phyloP scores from a whole-genome alignment of 768 basidiomycete genomes.

The Amanita exitialis region DNA sequence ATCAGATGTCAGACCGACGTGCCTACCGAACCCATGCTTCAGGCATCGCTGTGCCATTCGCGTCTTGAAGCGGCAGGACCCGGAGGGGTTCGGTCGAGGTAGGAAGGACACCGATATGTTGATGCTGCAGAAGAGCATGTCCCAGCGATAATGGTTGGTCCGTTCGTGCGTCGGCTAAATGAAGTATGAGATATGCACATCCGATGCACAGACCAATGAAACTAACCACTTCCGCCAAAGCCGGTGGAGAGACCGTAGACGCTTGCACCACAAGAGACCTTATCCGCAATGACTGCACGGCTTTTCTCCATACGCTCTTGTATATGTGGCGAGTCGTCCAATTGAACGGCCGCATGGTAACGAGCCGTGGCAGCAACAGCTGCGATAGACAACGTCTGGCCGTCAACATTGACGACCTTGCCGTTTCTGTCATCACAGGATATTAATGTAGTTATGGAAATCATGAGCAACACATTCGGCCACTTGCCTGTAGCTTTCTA shows the following conservation, averaged over 20 bases:
- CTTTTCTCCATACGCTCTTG: slow-evolving; percentile 49
- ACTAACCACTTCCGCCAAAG: slow-evolving; percentile 62
- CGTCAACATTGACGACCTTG: slow-evolving; percentile 48
- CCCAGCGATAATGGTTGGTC: slow-evolving; percentile 53
- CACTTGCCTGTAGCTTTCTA: slow-evolving; percentile 45
- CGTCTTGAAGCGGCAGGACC: slow-evolving; percentile 59
- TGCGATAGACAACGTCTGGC: slow-evolving; percentile 53
- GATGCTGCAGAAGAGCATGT: slow-evolving; percentile 62
- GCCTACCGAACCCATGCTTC: slow-evolving; percentile 71
- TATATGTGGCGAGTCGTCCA: slow-evolving; percentile 30
- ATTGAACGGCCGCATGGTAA: slow-evolving; percentile 31
- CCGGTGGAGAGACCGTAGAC: slow-evolving; percentile 80
- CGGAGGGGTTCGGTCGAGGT: slow-evolving; percentile 35
- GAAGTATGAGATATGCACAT: slow-evolving; percentile 5
- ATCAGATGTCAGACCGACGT: slow-evolving; percentile 13
- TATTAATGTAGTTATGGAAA: slow-evolving; percentile 19
- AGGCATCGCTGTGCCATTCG: slow-evolving; percentile 63
- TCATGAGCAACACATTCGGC: slow-evolving; percentile 33
- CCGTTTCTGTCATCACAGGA: slow-evolving; percentile 29
- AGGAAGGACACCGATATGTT: slow-evolving; percentile 60
- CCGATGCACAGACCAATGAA: slow-evolving; percentile 5
- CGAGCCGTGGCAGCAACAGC: slow-evolving; percentile 63
- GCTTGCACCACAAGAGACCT: slow-evolving; percentile 57
- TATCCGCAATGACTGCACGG: slow-evolving; percentile 56
- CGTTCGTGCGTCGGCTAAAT: slow-evolving; percentile 63